A percentile compares a stretch with the other conserved stretches of the same genome.
These are phyloP conservation scores for Dothideomycetes sp. DNA, from an alignment of 2,329 filamentous ascomycete species.

Conservation along the genomic window DNA sequence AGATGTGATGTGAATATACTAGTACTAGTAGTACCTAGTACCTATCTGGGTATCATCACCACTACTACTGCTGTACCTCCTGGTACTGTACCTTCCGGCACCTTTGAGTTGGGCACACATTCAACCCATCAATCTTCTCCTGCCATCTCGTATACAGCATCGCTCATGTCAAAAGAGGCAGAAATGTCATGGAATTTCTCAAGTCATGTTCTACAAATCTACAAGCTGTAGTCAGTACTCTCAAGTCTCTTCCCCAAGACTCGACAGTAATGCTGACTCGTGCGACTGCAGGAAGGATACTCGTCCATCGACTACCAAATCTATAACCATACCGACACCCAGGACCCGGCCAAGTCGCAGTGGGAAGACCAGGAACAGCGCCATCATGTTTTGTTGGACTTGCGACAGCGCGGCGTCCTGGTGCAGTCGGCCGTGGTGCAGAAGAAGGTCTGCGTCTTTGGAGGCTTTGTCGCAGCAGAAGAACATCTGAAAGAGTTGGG, in stretches of 20 bases:
- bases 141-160: no score
- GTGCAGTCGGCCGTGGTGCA: constrained; percentile 4
- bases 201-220: constrained; percentile 27
- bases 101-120: no score
- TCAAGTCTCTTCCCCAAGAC: background rate
- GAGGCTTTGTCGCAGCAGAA: constrained; percentile 2
- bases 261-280: background rate
- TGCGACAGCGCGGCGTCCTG: constrained; percentile 2
- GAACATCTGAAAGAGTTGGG: constrained; percentile 8
- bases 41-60: no score
- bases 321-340: constrained; percentile 4
- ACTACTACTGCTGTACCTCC: no score
- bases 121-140: no score
- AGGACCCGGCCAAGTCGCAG: background rate
- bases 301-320: constrained; percentile 13
- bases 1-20: no score
- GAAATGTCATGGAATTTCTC: constrained; percentile 26
- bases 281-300: constrained; percentile 5
- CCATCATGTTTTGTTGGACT: background rate
- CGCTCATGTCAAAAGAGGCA: background rate
- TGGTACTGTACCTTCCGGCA: no score
- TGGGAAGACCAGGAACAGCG: constrained; percentile 2
- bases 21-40: no score
- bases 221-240: constrained; percentile 17
- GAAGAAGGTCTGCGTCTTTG: constrained; percentile 14